A percentile compares a stretch with the other conserved stretches of the same genome.
Conservation (phyloP, 495 filamentous ascomycete species). For the Penicillium paxilli region DNA sequence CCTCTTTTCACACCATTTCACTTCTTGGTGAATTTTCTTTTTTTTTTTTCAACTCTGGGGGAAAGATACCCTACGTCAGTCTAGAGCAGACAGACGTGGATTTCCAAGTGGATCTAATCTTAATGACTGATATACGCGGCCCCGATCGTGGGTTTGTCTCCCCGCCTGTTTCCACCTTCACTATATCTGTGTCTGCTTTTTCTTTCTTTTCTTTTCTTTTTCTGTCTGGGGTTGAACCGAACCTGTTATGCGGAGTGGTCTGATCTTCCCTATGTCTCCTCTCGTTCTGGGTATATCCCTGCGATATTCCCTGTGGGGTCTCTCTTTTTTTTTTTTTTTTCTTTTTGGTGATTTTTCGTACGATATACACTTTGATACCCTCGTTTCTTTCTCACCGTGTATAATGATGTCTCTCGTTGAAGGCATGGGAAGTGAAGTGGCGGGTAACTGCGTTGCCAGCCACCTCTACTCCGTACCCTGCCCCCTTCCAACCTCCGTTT, state of each 20-base stretch:
- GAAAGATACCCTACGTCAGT: neutral
- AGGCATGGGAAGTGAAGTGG: neutral
- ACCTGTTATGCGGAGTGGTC: no score
- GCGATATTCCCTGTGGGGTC: no score
- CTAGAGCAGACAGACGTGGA: neutral
- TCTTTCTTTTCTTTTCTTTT: neutral
- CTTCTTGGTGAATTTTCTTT: slow-evolving; percentile 8
- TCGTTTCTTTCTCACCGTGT: slow-evolving; percentile 11
- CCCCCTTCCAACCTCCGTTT: neutral
- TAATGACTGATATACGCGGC: slow-evolving; percentile 25
- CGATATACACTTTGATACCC: slow-evolving; percentile 13
- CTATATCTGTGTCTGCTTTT: neutral
- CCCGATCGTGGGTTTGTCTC: slow-evolving; percentile 3
- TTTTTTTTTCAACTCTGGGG: neutral
- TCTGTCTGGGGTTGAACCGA: neutral
- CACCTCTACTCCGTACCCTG: neutral
- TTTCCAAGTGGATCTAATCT: slow-evolving; percentile 28
- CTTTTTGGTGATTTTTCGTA: slow-evolving; percentile 3
- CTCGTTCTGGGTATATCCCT: neutral
- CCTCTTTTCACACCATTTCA: no score
- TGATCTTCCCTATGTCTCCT: neutral
- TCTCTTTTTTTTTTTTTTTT: slow-evolving; percentile 1
- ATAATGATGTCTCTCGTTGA: slow-evolving; percentile 12
- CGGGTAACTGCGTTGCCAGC: neutral
- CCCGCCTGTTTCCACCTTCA: slow-evolving; percentile 4